A percentile compares a stretch with the other conserved stretches of the same genome.
Evolutionary conservation across 768 basidiomycete genomes (phyloP).

Genomic region (Podaxis pistillaris): DNA sequence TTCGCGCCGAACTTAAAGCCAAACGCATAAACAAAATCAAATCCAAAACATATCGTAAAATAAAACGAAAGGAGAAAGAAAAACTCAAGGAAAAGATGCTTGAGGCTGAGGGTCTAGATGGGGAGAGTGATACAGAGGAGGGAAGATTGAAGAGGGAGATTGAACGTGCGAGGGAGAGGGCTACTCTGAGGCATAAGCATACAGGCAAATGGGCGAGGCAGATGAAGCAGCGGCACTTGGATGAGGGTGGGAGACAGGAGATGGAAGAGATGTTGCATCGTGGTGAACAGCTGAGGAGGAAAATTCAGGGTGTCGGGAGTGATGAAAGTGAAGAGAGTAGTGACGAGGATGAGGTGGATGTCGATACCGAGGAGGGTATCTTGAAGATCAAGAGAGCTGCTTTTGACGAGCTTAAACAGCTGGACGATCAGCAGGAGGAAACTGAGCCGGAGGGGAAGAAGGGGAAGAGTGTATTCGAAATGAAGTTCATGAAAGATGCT

Average conservation of each 20-base stretch:
- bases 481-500: constrained; percentile 99
- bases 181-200: constrained; percentile 84
- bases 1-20: constrained; percentile 88
- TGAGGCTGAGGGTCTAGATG: constrained; percentile 36
- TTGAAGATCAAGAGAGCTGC: constrained; percentile 62
- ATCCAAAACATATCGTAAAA: constrained; percentile 86
- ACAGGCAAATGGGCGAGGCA: constrained; percentile 86
- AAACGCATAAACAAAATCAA: constrained; percentile 94
- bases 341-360: constrained; percentile 39
- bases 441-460: constrained; percentile 32
- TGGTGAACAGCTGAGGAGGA: constrained; percentile 74
- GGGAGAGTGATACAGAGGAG: constrained; percentile 32
- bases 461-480: constrained; percentile 77
- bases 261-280: constrained; percentile 85
- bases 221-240: constrained; percentile 57
- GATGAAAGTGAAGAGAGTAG: constrained; percentile 52
- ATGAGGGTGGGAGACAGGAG: constrained; percentile 61
- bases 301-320: constrained; percentile 66
- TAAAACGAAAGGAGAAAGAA: constrained; percentile 77
- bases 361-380: constrained; percentile 40
- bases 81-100: constrained; percentile 53
- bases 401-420: constrained; percentile 70
- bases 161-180: constrained; percentile 83
- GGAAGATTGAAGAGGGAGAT: constrained; percentile 68
- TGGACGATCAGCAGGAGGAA: constrained; percentile 37